These are phyloP conservation scores for Cladobotryum mycophilum DNA, from an alignment of 2,329 filamentous ascomycete genomes.

Conservation along the genomic window DNA sequence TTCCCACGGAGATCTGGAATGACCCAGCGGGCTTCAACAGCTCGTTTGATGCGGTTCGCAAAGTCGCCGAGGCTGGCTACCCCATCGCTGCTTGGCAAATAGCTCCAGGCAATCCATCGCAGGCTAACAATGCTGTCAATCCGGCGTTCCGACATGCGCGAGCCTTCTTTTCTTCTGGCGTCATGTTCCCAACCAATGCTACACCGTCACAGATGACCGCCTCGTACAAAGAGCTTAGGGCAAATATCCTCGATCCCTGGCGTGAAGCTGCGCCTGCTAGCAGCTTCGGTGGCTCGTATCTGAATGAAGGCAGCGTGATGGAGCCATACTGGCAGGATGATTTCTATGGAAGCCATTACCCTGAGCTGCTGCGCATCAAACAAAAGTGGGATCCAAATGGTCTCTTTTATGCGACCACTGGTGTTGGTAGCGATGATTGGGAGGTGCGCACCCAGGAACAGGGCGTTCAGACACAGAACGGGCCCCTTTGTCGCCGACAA, in stretches of 20 bases:
- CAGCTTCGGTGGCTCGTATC: constrained; percentile 29
- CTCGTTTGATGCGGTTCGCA: background rate
- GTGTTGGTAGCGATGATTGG: background rate
- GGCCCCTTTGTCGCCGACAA: background rate
- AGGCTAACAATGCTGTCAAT: background rate
- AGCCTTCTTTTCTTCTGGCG: background rate
- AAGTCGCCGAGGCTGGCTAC: background rate
- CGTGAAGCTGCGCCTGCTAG: too few species aligned
- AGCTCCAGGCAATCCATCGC: background rate
- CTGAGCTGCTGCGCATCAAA: constrained; percentile 34
- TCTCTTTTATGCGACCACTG: constrained; percentile 34
- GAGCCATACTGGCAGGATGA: constrained; percentile 25
- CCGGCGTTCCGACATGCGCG: background rate
- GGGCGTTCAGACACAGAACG: background rate
- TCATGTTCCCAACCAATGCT: too few species aligned
- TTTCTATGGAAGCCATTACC: constrained; percentile 26
- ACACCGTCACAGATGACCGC: too few species aligned
- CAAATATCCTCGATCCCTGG: too few species aligned
- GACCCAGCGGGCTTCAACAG: background rate
- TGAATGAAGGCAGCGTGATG: constrained; percentile 40
- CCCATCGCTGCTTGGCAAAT: background rate
- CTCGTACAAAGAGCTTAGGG: too few species aligned
- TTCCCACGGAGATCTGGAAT: background rate
- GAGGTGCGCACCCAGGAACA: background rate
- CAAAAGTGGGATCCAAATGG: constrained; percentile 35